Base-by-base conservation (phyloP, 2,329 filamentous ascomycete genomes). In the Sporothrix schenckii region DNA sequence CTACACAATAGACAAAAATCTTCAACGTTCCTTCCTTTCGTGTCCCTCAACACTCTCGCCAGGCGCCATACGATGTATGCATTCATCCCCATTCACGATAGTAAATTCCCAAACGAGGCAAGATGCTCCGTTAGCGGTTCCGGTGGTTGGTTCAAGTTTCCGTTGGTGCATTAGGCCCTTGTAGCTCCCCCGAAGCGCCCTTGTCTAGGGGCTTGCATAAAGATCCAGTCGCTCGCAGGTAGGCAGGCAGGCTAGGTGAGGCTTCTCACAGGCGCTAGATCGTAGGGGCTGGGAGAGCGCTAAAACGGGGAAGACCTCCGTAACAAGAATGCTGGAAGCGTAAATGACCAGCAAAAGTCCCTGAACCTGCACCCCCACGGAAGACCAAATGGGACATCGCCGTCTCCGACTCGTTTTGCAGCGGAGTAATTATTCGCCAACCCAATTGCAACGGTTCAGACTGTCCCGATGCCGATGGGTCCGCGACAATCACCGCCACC, bases 221-320 rank as follows among this genome's bases (percentile, higher is more conserved):
- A 34, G n/a, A 6, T 21, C 11, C 56, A 41, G 56, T 60, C 14
- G 30, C 54, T 39, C n/a, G 16, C 30, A 41, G 34, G 16, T 30
- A 24, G 39, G 16, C 30, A 41, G 34, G 16, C 56, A 24, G 24
- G 24, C 56, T 41, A 60, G 41, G 16, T 24, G 30, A 52, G 27
- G 63, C 47, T 19, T 21, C 44, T 27, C 5, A 66, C 27, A 66
- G 60, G 41, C 61, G 61, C 47, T 52, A 66, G 47, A 66, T 53
- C n/a, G 27, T 19, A 24, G 63, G 63, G 63, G 41, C 13, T n/a
- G 39, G 49, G 63, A 44, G 27, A 41, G n/a, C 49, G 34, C 27
- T 66, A 53, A 41, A 66, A 66, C 52, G 19, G 49, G 65, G 50
- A 67, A 54, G 44, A 54, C 65, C 65, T 67, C 65, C 65, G 50